These are phyloP conservation scores for Spiraea crenata DNA, from an alignment of 331 rosid species.

Conservation along the genomic window DNA sequence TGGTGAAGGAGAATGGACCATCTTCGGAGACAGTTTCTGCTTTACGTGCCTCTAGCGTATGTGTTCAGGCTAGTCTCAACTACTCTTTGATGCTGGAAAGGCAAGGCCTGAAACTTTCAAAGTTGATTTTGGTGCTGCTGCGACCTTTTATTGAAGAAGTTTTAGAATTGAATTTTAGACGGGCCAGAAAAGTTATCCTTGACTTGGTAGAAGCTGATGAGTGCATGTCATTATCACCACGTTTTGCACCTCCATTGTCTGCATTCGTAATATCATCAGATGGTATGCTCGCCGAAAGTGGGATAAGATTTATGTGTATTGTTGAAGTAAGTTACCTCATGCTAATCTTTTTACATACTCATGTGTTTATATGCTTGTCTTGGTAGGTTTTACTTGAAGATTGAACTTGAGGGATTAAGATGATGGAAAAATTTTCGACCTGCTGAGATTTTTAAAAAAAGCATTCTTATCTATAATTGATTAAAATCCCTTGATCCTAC, in stretches of 20 bases:
- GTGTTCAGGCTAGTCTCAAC: conserved; percentile 84
- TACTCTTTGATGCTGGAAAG: conserved; percentile 73
- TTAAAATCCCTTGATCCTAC: not conserved
- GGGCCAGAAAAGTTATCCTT: conserved; percentile 76
- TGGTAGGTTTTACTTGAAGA: not conserved
- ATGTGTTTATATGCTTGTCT: conserved; percentile 5
- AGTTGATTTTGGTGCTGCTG: conserved; percentile 76
- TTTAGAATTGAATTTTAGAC: conserved; percentile 81
- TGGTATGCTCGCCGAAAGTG: conserved; percentile 65
- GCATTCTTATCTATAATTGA: not conserved
- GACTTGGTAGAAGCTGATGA: conserved; percentile 71
- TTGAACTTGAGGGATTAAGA: conserved; percentile 6
- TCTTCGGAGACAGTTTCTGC: conserved; percentile 74
- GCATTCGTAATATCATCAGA: conserved; percentile 58
- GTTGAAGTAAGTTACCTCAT: conserved; percentile 65
- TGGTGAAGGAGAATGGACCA: conserved; percentile 88
- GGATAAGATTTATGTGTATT: conserved; percentile 75
- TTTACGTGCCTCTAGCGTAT: conserved; percentile 71
- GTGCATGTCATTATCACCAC: conserved; percentile 57
- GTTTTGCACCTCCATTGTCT: conserved; percentile 66
- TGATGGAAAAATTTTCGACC: not conserved
- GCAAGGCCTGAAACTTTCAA: conserved; percentile 83
- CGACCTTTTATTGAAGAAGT: conserved; percentile 92
- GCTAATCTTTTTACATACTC: conserved; percentile 21
- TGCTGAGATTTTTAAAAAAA: too few species aligned